Conservation (phyloP, 768 basidiomycete genomes). For the Ramaria rubella region DNA sequence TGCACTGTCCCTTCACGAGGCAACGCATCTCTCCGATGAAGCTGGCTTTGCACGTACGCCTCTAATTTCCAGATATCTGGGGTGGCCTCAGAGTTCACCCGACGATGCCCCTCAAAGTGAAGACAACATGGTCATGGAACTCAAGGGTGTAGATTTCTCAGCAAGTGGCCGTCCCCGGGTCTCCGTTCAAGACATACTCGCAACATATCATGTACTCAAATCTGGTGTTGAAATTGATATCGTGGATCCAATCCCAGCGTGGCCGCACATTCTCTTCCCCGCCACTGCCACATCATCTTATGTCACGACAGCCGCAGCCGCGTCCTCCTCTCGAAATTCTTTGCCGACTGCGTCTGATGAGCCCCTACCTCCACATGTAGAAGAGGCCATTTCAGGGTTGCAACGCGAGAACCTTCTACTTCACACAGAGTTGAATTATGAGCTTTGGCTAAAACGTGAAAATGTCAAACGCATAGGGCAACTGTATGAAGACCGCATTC, state of each 20-base stretch:
- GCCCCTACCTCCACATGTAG: constrained; percentile 41
- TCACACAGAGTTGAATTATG: constrained; percentile 78
- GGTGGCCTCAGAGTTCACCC: background rate
- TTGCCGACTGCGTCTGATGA: background rate
- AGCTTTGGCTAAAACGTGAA: constrained; percentile 76
- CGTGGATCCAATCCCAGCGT: constrained; percentile 42
- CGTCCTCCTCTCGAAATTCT: constrained; percentile 2
- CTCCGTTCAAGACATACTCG: constrained; percentile 71
- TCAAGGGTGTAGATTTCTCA: background rate
- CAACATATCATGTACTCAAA: constrained; percentile 65
- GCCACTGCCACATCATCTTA: constrained; percentile 19
- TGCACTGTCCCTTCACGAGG: constrained; percentile 26
- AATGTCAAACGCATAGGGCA: constrained; percentile 79
- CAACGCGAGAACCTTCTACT: constrained; percentile 72
- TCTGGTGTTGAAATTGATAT: constrained; percentile 62
- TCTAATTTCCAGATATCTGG: constrained; percentile 2
- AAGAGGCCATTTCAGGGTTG: constrained; percentile 59
- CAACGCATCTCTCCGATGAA: no score
- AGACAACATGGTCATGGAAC: background rate
- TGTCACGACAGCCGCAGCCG: background rate
- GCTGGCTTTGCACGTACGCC: no score
- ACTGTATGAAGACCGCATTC: constrained; percentile 64
- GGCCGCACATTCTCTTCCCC: constrained; percentile 44
- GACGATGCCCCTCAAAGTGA: background rate
- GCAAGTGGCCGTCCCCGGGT: constrained; percentile 26